Evolutionary conservation across 345 rosid genomes (phyloP).

Genomic region (Hibiscus syriacus): DNA sequence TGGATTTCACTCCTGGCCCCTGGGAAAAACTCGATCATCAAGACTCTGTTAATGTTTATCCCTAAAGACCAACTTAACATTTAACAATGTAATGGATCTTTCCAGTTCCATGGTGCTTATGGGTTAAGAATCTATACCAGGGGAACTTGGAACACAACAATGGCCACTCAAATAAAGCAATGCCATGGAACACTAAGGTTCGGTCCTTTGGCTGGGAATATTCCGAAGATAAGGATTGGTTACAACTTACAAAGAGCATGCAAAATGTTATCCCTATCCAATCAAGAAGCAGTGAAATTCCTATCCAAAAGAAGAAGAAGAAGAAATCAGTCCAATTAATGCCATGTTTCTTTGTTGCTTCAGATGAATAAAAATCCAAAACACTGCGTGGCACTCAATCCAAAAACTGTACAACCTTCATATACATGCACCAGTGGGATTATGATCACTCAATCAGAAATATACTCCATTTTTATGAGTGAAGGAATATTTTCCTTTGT

Average conservation of each 20-base stretch:
- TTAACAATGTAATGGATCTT: no score
- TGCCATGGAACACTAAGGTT: conserved; percentile 12
- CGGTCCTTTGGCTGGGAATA: conserved; percentile 9
- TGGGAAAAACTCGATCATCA: not conserved
- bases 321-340: not conserved
- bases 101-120: not conserved
- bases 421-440: no score
- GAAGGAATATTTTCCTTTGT: no score
- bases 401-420: no score
- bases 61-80: not conserved
- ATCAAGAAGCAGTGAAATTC: not conserved
- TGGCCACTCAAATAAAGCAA: conserved; percentile 8
- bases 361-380: no score
- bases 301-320: not conserved
- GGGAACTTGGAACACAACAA: not conserved
- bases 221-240: conserved; percentile 2
- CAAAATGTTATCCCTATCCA: not conserved
- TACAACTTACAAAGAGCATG: not conserved
- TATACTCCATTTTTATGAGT: no score
- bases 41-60: not conserved
- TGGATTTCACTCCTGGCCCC: no score
- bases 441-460: no score
- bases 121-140: conserved; percentile 3
- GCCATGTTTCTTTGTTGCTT: no score
- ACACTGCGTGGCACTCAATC: no score